Percentiles rank a stretch among this genome's conserved stretches.
phyloP scores from a whole-genome alignment of 257 asterid species.

The Mitragyna speciosa region DNA sequence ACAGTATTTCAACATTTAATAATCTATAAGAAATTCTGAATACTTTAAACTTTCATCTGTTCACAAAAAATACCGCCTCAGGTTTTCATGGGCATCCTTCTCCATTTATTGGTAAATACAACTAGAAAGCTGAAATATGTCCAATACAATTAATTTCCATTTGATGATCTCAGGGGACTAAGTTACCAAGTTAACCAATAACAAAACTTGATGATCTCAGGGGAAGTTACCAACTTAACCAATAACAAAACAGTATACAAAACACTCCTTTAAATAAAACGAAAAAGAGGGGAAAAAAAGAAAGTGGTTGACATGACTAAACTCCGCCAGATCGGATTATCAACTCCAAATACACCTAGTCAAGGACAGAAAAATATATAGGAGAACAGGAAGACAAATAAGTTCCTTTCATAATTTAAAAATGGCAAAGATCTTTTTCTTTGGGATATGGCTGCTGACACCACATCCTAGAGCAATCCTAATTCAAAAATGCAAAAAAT shows the following conservation, averaged over 20 bases:
- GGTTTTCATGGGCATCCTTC: neutral
- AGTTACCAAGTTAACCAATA: neutral
- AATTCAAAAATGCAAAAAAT: neutral
- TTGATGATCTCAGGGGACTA: neutral
- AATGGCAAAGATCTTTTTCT: neutral
- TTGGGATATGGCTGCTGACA: neutral
- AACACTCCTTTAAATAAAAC: neutral
- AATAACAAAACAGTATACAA: neutral
- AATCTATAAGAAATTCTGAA: neutral
- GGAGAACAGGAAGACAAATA: neutral
- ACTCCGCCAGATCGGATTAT: neutral
- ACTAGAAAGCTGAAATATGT: neutral
- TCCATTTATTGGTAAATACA: neutral
- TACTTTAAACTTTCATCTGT: neutral
- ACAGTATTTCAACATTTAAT: neutral
- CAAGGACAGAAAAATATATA: neutral
- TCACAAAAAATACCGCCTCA: neutral
- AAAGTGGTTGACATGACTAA: neutral
- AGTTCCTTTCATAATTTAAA: neutral
- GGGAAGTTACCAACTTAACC: neutral
- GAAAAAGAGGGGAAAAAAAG: neutral
- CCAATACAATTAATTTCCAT: neutral
- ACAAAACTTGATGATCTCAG: neutral
- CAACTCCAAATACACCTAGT: neutral
- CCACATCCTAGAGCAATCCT: neutral